Evolutionary conservation across 2,329 filamentous ascomycete species (phyloP).

Genomic region (Calonectria naviculata): DNA sequence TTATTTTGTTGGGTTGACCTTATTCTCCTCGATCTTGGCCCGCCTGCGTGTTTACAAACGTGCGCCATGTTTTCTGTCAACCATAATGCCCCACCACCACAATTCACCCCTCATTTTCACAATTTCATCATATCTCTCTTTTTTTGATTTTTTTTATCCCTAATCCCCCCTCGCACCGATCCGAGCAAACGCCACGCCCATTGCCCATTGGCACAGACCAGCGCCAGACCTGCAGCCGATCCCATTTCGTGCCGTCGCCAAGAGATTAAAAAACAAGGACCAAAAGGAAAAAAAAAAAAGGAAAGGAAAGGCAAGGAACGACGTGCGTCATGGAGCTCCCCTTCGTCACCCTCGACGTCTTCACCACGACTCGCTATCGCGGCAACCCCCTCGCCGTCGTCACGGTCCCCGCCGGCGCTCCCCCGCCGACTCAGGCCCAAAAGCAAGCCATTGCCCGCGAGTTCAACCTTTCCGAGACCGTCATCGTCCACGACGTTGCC

Average conservation of each 20-base stretch:
- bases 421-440: constrained; percentile 58
- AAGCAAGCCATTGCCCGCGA: constrained; percentile 71
- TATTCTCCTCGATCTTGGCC: neutral
- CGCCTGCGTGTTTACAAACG: neutral
- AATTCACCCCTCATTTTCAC: neutral
- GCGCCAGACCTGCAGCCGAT: neutral
- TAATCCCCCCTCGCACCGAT: neutral
- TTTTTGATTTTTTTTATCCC: neutral
- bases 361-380: constrained; percentile 60
- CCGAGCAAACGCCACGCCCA: neutral
- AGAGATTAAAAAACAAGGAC: neutral
- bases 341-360: constrained; percentile 68
- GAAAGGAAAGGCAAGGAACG: neutral
- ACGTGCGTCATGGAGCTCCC: constrained; percentile 51
- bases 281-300: neutral
- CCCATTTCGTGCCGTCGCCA: neutral
- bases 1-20: neutral
- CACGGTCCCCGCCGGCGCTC: constrained; percentile 55
- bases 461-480: constrained; percentile 73
- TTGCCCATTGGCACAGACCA: neutral
- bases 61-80: constrained; percentile 1
- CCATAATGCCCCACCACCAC: neutral
- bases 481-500: constrained; percentile 66
- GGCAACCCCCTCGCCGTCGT: constrained; percentile 73
- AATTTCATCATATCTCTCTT: neutral